These are phyloP conservation scores for Blumeria graminis DNA, from an alignment of 2,329 filamentous ascomycete genomes.

Conservation along the genomic window DNA sequence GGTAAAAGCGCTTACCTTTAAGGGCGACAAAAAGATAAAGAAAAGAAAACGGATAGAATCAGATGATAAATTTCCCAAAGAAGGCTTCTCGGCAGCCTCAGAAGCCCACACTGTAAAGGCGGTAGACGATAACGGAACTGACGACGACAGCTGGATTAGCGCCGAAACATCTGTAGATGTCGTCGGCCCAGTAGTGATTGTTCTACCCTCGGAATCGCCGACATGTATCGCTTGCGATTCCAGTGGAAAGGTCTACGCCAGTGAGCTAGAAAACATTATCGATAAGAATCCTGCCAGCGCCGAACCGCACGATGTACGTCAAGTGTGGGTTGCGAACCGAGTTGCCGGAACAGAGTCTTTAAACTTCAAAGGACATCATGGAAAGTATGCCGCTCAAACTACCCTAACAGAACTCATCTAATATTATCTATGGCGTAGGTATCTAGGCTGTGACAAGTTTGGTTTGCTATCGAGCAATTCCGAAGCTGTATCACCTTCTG, in stretches of 20 bases:
- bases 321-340: slow-evolving; percentile 80
- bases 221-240: slow-evolving; percentile 67
- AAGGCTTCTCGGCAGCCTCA: slow-evolving; percentile 8
- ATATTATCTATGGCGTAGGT: slow-evolving; percentile 23
- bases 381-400: slow-evolving; percentile 28
- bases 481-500: slow-evolving; percentile 62
- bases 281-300: slow-evolving; percentile 62
- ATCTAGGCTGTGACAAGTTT: slow-evolving; percentile 65
- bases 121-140: slow-evolving; percentile 12
- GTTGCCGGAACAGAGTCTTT: slow-evolving; percentile 62
- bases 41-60: slow-evolving; percentile 57
- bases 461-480: slow-evolving; percentile 54
- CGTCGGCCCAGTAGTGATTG: slow-evolving; percentile 57
- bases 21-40: slow-evolving; percentile 87
- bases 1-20: slow-evolving; percentile 83
- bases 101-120: slow-evolving; percentile 6
- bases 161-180: slow-evolving; percentile 55
- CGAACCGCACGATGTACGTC: slow-evolving; percentile 84
- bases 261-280: slow-evolving; percentile 65
- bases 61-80: slow-evolving; percentile 17
- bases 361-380: slow-evolving; percentile 77
- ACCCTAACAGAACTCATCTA: neutral
- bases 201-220: slow-evolving; percentile 50
- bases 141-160: slow-evolving; percentile 79
- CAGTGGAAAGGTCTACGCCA: slow-evolving; percentile 64